Base-by-base conservation (phyloP, 2,329 filamentous ascomycete species). In the Botrytis galanthina region DNA sequence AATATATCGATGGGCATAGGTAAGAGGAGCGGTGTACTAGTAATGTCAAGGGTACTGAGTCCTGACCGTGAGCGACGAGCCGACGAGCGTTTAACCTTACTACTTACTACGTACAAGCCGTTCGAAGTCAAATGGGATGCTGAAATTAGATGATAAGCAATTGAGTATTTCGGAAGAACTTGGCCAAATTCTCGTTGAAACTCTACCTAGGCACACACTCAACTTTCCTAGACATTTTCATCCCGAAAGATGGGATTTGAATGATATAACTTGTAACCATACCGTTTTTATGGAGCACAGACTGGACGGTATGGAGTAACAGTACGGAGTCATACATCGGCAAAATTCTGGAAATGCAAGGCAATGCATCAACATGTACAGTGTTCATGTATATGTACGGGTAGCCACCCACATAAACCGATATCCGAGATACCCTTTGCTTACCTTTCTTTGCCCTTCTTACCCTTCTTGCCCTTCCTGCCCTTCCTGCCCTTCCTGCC, bases 1-100 rank as follows among this genome's bases (percentile, higher is more conserved):
- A 42, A 10, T 39, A 39, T 32, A 35, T 44, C 42, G 22, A 54
- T 63, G 18, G 39, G 37, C 26, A 64, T 71, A 71, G 62, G 51
- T 35, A 37, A 68, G 69, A 64, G n/a, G 22, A 73, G 71, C 71
- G 71, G 71, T 73, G 71, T 60, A 57, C 51, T 57, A 57, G 48
- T 57, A 54, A 10, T 26, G 32, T 71, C 42, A 62, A 51, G 46
- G 54, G 16, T 71, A n/a, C 42, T 71, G 69, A 71, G 16, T 71
- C 18, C 32, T 71, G 69, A 71, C 69, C 35, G 39, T 18, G 64
- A 68, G 26, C 32, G 26, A 61, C 35, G 64, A 67, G 22, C 32
- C 32, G 26, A 61, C 35, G 64, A 68, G 26, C 32, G 26, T 54
- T 44, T 64, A 57, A n/a, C 48, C 51, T 57, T 29, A 26, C 9